phyloP scores from a whole-genome alignment of 331 rosid genomes.

The Arachis monticola region DNA sequence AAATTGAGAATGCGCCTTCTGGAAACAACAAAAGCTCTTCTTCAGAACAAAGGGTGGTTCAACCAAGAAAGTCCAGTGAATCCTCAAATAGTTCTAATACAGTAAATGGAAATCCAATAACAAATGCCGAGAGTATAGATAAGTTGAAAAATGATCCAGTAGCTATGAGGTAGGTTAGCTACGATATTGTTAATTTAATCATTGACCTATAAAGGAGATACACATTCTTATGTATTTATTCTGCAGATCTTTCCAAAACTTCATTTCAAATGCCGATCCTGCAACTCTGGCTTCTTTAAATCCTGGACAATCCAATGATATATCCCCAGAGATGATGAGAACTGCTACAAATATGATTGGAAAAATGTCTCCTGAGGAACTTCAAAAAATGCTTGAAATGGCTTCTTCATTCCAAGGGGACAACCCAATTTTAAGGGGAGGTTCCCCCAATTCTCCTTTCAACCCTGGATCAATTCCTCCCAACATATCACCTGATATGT shows the following conservation, averaged over 20 bases:
- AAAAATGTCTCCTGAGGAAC: constrained; percentile 89
- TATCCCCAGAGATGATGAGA: constrained; percentile 83
- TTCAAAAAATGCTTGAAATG: constrained; percentile 77
- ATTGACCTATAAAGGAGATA: constrained; percentile 19
- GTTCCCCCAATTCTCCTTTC: constrained; percentile 53
- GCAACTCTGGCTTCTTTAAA: constrained; percentile 70
- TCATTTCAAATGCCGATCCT: constrained; percentile 77
- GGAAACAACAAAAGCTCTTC: constrained; percentile 50
- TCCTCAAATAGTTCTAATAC: constrained; percentile 48
- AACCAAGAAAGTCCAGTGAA: constrained; percentile 45
- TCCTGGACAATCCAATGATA: constrained; percentile 61
- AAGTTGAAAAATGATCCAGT: constrained; percentile 70
- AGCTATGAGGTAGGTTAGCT: constrained; percentile 68
- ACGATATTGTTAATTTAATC: constrained; percentile 12
- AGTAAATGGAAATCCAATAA: constrained; percentile 43
- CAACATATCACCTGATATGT: constrained; percentile 79
- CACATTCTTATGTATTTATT: constrained; percentile 25
- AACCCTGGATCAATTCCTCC: constrained; percentile 63
- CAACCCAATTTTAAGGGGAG: constrained; percentile 51
- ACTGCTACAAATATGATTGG: constrained; percentile 78
- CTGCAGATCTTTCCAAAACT: constrained; percentile 81
- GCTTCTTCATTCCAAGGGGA: constrained; percentile 78
- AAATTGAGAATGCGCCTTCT: constrained; percentile 51
- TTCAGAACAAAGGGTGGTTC: constrained; percentile 44
- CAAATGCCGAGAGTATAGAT: constrained; percentile 57